Percentiles rank a stretch among this genome's conserved stretches.
phyloP scores from a whole-genome alignment of 225 moss, liverwort and hornwort species.

The Climacium dendroides region DNA sequence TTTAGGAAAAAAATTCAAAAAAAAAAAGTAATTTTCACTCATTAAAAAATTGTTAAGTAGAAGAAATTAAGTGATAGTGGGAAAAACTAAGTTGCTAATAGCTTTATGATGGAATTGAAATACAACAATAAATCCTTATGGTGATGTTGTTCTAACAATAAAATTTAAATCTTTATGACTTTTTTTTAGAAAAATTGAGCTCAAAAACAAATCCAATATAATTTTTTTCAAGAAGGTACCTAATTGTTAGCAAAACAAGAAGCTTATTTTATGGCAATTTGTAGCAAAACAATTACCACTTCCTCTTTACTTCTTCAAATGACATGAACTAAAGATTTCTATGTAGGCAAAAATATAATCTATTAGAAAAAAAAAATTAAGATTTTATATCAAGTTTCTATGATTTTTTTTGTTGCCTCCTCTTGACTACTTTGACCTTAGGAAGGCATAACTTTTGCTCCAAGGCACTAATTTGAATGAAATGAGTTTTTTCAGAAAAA shows the following conservation, averaged over 20 bases:
- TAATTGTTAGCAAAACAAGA: neutral
- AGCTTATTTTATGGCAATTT: too few relatives aligned
- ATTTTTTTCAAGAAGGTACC: neutral
- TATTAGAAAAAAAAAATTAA: neutral
- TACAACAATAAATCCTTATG: neutral
- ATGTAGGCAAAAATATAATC: neutral
- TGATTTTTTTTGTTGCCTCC: neutral
- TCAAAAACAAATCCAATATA: neutral
- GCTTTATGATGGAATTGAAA: neutral
- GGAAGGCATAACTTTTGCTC: neutral
- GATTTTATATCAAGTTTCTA: neutral
- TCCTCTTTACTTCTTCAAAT: neutral
- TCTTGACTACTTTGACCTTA: neutral
- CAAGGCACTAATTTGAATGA: neutral
- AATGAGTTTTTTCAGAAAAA: rapidly evolving
- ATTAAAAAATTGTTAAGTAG: neutral
- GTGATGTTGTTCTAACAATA: neutral
- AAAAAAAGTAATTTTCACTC: rapidly evolving
- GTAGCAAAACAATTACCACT: neutral
- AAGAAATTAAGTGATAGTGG: neutral
- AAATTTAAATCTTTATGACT: neutral
- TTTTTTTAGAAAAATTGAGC: neutral
- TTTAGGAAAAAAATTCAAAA: neutral
- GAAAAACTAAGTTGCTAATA: neutral
- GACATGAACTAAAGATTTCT: neutral